phyloP scores from a whole-genome alignment of 306 rosid genomes.

The Calophaca sinica region DNA sequence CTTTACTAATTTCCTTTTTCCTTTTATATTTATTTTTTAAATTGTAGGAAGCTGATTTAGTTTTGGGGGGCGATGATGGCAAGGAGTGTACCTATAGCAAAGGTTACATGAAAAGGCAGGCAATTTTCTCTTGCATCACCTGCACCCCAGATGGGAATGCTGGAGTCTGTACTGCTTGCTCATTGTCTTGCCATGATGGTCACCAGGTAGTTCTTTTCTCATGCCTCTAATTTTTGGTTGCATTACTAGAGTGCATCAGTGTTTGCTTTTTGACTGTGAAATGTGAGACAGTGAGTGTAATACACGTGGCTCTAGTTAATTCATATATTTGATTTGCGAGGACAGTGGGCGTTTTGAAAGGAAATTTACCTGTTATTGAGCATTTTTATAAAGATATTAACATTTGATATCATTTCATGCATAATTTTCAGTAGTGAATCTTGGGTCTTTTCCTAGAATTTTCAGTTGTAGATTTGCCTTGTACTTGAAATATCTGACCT shows the following conservation, averaged over 20 bases:
- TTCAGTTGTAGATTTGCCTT: conserved; percentile 14
- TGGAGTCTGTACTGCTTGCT: conserved; percentile 99
- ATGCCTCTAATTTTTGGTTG: conserved; percentile 23
- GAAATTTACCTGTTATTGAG: background rate
- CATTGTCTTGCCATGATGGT: conserved; percentile 98
- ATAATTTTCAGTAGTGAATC: conserved; percentile 1
- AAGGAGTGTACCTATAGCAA: conserved; percentile 91
- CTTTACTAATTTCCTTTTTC: background rate
- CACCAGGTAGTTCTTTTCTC: conserved; percentile 71
- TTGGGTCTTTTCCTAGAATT: background rate
- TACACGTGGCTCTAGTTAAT: conserved; percentile 4
- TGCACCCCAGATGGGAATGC: conserved; percentile 96
- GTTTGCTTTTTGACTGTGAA: conserved; percentile 1
- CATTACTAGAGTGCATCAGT: conserved; percentile 2
- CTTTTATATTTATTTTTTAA: conserved; percentile 39
- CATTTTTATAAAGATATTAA: conserved; percentile 4
- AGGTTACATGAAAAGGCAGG: conserved; percentile 97
- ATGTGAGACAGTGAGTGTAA: conserved; percentile 1
- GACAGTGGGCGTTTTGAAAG: conserved; percentile 13
- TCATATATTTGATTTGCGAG: conserved; percentile 1
- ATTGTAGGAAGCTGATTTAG: conserved; percentile 85
- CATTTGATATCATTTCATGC: background rate
- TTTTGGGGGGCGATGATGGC: conserved; percentile 98
- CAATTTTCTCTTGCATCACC: conserved; percentile 95
- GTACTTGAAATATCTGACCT: conserved; percentile 8